Evolutionary conservation across 179 eudicot species (phyloP), one percentile per base, ranked within the genome.

Genomic region (Silene noctiflora): DNA sequence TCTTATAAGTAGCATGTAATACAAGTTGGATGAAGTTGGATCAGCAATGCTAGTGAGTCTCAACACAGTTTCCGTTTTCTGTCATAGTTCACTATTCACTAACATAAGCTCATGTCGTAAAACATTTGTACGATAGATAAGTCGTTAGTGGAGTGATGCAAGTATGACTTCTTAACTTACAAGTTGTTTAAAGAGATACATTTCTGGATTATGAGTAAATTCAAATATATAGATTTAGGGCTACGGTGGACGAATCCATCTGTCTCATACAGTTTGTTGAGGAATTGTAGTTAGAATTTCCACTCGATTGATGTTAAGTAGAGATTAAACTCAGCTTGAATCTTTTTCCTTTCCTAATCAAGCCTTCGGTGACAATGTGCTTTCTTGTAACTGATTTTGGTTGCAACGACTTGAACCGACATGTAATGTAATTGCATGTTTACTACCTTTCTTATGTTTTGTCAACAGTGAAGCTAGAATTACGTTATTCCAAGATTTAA

Each of bases 91-190:
- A 31, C 75, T 21, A 29, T 35, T 35, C 42, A 35, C 42, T 35
- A 35, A 42, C 74, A 60, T 17, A 31, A 17, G 70, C 19, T 67
- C 27, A 51, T 64, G 65, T 46, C 46, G 31, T 68, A 4, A 24
- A 61, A 27, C 22, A 10, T 72, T 33, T 73, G 74, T 76, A 68
- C 25, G 69, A 44, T 46, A 21, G 70, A 44, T 44, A 21, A 58
- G 20, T 42, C 13, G 48, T 42, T 8, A 42, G 48, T 42, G 48
- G 48, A 42, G 48, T 42, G 48, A 42, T 60, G 51, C 53, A 67
- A 59, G 39, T 31, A 73, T 58, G 51, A 9, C 39, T 8, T 73
- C 55, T 22, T 16, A 48, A 51, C 19, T 74, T 69, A 24, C 20
- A 53, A n/a, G 33, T 66, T 27, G n/a, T 44, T 21, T 22, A 72